Conservation (phyloP, 352 stramenopile genomes). For the Blastocystis sp. region DNA sequence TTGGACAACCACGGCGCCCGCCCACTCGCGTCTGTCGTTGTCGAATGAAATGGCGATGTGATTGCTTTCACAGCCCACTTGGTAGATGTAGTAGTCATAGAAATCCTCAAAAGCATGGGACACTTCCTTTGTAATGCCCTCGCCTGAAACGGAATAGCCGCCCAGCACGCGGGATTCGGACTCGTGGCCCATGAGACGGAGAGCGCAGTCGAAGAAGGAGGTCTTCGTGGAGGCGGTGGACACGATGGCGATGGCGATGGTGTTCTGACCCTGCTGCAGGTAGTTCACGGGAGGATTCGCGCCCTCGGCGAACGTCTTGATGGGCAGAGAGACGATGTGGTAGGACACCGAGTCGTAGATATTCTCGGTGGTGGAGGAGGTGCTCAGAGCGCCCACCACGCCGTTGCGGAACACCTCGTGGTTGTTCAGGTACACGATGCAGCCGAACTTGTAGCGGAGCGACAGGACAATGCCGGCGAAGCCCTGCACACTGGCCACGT, state of each 20-base stretch:
- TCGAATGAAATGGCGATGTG: neutral
- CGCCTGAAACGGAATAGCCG: too few relatives aligned
- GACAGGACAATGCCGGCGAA: constrained; percentile 12
- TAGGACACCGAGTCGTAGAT: neutral
- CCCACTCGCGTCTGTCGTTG: constrained; percentile 37
- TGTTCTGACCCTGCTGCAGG: neutral
- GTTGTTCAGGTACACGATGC: too few relatives aligned
- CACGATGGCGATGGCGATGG: too few relatives aligned
- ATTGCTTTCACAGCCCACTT: neutral
- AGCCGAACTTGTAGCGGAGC: constrained; percentile 11
- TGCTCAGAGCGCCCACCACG: neutral
- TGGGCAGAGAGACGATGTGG: neutral
- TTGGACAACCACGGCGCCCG: neutral
- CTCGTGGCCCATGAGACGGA: neutral
- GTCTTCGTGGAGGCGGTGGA: too few relatives aligned
- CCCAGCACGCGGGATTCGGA: too few relatives aligned
- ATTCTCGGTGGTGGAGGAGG: neutral
- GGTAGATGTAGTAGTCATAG: constrained; percentile 7
- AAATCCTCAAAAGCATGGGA: neutral
- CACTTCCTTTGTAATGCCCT: neutral
- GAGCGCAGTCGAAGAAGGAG: neutral
- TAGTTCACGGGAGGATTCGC: neutral
- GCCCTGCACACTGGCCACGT: neutral
- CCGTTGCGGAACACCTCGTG: too few relatives aligned
- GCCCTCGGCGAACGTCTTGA: neutral